Percentiles rank a stretch among this genome's conserved stretches.
These are phyloP conservation scores for Ceratocystis papillata DNA, from an alignment of 2,329 filamentous ascomycete species.

Conservation along the genomic window DNA sequence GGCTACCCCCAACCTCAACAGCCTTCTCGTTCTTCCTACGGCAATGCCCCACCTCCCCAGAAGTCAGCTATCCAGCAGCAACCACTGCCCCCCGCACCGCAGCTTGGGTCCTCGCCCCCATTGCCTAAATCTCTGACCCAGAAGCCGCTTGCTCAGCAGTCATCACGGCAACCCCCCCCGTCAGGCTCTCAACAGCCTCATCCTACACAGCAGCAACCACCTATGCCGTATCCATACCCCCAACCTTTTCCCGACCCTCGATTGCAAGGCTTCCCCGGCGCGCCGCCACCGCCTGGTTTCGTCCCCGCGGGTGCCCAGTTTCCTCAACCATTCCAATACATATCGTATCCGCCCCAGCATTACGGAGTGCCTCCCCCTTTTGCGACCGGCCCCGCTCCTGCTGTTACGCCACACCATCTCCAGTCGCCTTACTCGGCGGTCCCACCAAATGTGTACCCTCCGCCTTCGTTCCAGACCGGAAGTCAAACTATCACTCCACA, in stretches of 20 bases:
- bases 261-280: slow-evolving; percentile 23
- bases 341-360: slow-evolving; percentile 16
- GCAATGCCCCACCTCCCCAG: slow-evolving; percentile 9
- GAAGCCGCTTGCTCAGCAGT: slow-evolving; percentile 17
- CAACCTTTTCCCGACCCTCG: slow-evolving; percentile 20
- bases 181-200: neutral
- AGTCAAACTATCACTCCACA: slow-evolving; percentile 1
- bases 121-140: slow-evolving; percentile 13
- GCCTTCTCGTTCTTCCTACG: neutral
- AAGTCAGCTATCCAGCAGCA: slow-evolving; percentile 19
- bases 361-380: slow-evolving; percentile 13
- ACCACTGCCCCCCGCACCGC: slow-evolving; percentile 21
- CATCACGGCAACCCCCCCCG: slow-evolving; percentile 21
- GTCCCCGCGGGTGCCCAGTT: slow-evolving; percentile 17
- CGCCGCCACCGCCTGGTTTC: neutral
- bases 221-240: slow-evolving; percentile 25
- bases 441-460: slow-evolving; percentile 13
- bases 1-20: slow-evolving; percentile 11
- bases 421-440: slow-evolving; percentile 16
- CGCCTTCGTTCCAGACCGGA: slow-evolving; percentile 17
- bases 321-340: slow-evolving; percentile 20
- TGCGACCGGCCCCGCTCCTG: neutral
- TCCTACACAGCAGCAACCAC: slow-evolving; percentile 21
- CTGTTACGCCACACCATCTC: slow-evolving; percentile 21
- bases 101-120: slow-evolving; percentile 22